Evolutionary conservation across 1,139 yeast species (phyloP).

Genomic region (Nakaseomyces kungkrabaensis): DNA sequence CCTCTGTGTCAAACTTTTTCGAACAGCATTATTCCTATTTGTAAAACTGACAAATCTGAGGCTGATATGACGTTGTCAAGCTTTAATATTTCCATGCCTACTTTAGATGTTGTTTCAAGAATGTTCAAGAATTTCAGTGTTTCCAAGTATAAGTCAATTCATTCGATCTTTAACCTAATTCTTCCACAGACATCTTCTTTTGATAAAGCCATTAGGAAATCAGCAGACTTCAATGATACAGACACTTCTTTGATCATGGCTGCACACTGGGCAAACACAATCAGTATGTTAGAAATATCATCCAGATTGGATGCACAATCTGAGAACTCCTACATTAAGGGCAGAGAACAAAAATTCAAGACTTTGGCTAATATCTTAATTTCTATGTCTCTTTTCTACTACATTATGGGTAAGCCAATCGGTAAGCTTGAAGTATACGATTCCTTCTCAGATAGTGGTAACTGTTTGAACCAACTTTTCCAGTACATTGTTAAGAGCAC

Average conservation of each 20-base stretch:
- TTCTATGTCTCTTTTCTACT: constrained; percentile 30
- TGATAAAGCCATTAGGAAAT: constrained; percentile 15
- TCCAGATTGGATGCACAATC: constrained; percentile 37
- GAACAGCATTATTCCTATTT: constrained; percentile 29
- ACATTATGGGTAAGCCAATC: constrained; percentile 18
- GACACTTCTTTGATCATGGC: constrained; percentile 22
- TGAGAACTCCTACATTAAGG: constrained; percentile 31
- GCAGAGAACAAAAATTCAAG: constrained; percentile 29
- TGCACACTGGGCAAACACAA: constrained; percentile 42
- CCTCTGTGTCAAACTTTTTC: constrained; percentile 58
- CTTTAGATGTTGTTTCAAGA: constrained; percentile 10
- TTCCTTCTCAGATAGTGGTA: constrained; percentile 7
- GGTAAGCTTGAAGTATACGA: constrained; percentile 13
- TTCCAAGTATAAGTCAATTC: constrained; percentile 11
- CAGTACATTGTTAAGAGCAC: constrained; percentile 23
- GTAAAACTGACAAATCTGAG: constrained; percentile 9
- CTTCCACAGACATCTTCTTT: constrained; percentile 17
- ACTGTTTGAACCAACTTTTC: constrained; percentile 23
- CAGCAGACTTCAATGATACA: constrained; percentile 11
- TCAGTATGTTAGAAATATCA: constrained; percentile 47
- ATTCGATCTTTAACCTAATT: constrained; percentile 14
- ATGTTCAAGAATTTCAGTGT: constrained; percentile 11
- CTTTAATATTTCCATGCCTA: constrained; percentile 8
- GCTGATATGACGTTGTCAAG: constrained; percentile 8
- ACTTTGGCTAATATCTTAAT: constrained; percentile 29